Evolutionary conservation across 176 grass and related monocot genomes (phyloP).

Genomic region (Hordeum marinum): DNA sequence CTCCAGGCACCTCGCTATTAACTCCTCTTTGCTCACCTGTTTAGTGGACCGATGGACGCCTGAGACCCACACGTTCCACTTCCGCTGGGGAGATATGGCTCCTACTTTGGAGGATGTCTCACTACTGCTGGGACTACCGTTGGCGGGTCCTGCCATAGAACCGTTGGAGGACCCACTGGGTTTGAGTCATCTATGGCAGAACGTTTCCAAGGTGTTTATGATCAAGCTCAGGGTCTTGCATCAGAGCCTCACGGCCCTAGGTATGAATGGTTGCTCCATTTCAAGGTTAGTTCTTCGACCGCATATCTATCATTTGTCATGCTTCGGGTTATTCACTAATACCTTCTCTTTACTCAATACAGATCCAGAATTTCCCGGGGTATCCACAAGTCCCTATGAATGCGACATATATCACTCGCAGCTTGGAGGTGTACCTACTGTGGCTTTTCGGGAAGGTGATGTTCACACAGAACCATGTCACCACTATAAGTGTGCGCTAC

Average conservation of each 20-base stretch:
- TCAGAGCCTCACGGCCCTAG: background rate
- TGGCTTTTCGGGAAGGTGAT: too few species aligned
- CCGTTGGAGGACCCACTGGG: background rate
- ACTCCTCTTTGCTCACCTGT: background rate
- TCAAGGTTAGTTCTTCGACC: background rate
- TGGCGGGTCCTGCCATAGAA: background rate
- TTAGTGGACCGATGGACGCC: background rate
- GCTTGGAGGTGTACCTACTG: too few species aligned
- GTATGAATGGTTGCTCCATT: background rate
- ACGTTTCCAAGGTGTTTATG: background rate
- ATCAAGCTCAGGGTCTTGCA: accelerated
- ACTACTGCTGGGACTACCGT: background rate
- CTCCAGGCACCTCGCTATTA: too few species aligned
- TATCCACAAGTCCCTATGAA: too few species aligned
- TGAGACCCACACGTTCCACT: background rate
- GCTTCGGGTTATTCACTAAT: too few species aligned
- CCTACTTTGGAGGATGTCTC: background rate
- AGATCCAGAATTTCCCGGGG: too few species aligned
- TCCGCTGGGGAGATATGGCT: background rate
- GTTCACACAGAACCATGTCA: too few species aligned
- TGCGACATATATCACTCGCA: too few species aligned
- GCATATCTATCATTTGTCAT: too few species aligned
- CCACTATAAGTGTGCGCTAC: too few species aligned
- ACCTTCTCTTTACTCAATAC: too few species aligned
- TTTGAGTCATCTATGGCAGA: accelerated